phyloP scores from a whole-genome alignment of 2,329 filamentous ascomycete species.

The Didymella pomorum region DNA sequence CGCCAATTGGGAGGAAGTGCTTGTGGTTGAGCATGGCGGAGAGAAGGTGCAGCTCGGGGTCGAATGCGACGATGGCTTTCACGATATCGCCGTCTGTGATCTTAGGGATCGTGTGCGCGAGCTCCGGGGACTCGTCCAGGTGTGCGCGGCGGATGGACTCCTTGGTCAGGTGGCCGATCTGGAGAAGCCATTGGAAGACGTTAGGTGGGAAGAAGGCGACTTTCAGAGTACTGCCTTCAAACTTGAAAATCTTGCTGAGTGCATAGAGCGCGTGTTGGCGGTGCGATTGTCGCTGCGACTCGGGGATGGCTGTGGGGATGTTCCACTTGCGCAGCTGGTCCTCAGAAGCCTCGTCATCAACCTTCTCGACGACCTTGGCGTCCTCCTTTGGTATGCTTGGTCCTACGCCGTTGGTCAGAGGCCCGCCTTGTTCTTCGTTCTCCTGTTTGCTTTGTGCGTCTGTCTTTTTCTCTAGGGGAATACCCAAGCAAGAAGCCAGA shows the following conservation, averaged over 20 bases:
- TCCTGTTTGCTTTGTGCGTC: conserved; percentile 24
- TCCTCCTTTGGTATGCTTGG: conserved; percentile 31
- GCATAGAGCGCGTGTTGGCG: conserved; percentile 69
- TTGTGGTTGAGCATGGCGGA: conserved; percentile 68
- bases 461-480: conserved; percentile 39
- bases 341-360: conserved; percentile 26
- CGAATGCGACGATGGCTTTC: conserved; percentile 68
- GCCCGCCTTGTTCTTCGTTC: conserved; percentile 33
- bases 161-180: conserved; percentile 60
- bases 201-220: conserved; percentile 59
- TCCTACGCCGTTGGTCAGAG: conserved; percentile 33
- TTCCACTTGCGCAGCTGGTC: conserved; percentile 59
- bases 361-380: conserved; percentile 27
- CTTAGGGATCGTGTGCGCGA: conserved; percentile 56
- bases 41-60: conserved; percentile 72
- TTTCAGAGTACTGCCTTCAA: conserved; percentile 40
- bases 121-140: conserved; percentile 45
- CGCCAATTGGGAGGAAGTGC: conserved; percentile 70
- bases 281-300: conserved; percentile 64
- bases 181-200: conserved; percentile 67
- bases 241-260: conserved; percentile 58
- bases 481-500: conserved; percentile 50
- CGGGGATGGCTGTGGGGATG: conserved; percentile 39
- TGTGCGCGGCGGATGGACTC: conserved; percentile 55
- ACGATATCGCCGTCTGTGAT: conserved; percentile 69